Evolutionary conservation across 2,329 filamentous ascomycete species (phyloP).

Genomic region (Byssothecium circinans): DNA sequence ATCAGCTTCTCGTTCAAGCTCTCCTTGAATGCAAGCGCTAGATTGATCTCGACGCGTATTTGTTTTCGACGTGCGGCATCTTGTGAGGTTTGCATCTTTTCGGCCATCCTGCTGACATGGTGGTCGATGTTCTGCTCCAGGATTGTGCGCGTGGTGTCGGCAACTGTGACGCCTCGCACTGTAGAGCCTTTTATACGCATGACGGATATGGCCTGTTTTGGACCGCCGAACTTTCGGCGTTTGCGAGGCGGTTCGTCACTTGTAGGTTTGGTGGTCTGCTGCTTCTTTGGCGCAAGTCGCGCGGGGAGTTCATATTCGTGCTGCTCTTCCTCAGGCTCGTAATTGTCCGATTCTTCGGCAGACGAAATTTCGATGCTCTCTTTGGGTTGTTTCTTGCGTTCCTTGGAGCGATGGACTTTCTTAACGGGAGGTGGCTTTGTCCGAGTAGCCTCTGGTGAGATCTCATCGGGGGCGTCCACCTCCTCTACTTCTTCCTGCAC

Average conservation of each 20-base stretch:
- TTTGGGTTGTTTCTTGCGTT: not conserved
- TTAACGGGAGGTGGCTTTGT: constrained; percentile 1
- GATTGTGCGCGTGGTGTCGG: constrained; percentile 55
- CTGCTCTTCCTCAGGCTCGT: constrained; percentile 20
- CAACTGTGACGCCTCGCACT: constrained; percentile 49
- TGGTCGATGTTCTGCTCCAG: constrained; percentile 54
- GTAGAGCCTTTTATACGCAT: constrained; percentile 45
- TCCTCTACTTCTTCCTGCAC: constrained; percentile 9
- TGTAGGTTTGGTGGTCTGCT: constrained; percentile 11
- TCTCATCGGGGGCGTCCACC: constrained; percentile 18
- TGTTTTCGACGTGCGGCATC: constrained; percentile 45
- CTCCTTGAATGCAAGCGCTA: constrained; percentile 51
- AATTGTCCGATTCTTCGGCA: constrained; percentile 20
- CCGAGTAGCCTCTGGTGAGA: constrained; percentile 21
- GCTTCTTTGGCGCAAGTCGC: constrained; percentile 7
- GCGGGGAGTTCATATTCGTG: not conserved
- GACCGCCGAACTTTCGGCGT: constrained; percentile 31
- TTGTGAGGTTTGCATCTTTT: constrained; percentile 39
- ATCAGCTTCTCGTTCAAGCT: constrained; percentile 54
- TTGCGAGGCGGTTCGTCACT: constrained; percentile 30
- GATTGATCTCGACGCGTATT: constrained; percentile 50
- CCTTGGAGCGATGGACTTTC: not conserved
- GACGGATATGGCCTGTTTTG: constrained; percentile 33
- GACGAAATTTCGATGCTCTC: constrained; percentile 16
- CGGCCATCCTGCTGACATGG: constrained; percentile 47